Evolutionary conservation across 495 filamentous ascomycete genomes (phyloP), one percentile per base, ranked within the genome.

Genomic region (Elasticomyces elasticus): DNA sequence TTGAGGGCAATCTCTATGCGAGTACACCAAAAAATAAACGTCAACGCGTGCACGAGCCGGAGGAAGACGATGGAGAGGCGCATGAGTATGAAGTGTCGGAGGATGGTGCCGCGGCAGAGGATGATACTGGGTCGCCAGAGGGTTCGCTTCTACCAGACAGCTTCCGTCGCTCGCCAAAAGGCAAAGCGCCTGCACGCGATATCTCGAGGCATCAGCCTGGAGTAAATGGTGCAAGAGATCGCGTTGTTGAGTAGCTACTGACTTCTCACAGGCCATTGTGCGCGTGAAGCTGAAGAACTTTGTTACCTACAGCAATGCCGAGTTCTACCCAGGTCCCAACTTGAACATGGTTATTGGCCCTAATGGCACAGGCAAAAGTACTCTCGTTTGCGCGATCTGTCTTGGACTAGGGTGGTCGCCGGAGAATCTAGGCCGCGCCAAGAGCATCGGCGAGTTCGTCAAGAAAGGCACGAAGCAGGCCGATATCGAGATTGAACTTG

Each of bases 291-390:
- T 97, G 27, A 74, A 70, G n/a, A 85, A 97, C 63, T 99, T 99
- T 64, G 89, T 99, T 25, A 99, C 94, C 0, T 99, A 97, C 67
- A 88, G 82, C 13, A 79, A 83, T 26, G 90, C 87, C 47, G 87
- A 92, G 58, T 95, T 96, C 68, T 79, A 79, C 46, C 88, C 87
- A 3, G 92, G 92, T 0, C 90, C 94, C 12, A 92, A 85, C 61
- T 66, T 99, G 62, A 99, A 99, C 65, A 97, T 99, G 94, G 82
- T 99, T 52, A 96, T 99, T 61, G 92, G 92, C 0, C 92, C 92
- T 9, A 99, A 99, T 64, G 92, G 92, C 41, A 96, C 92, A 0
- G 92, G 92, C 41, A 99, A 99, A 67, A 95, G 89, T 73, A 95
- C 94, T 0, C 78, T 99, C 27, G 92, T 99, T 26, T 97, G 92